Conservation (phyloP, 352 stramenopile genomes). For the Pythium myriotylum region DNA sequence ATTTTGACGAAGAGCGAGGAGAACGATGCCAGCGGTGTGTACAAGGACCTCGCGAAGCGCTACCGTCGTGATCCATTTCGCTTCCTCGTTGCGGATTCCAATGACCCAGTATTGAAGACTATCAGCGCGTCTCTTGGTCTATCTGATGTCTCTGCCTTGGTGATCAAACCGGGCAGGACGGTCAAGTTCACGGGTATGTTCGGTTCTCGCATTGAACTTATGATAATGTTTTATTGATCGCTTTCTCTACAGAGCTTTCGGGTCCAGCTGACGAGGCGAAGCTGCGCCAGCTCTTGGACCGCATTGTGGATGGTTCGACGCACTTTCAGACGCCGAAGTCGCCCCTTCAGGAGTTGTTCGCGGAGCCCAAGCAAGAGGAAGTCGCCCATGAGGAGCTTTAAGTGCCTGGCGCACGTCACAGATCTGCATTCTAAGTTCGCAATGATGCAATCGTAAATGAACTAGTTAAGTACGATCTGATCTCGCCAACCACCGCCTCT, state of each 20-base stretch:
- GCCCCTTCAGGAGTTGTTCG: slow-evolving; percentile 30
- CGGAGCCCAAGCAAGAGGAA: slow-evolving; percentile 9
- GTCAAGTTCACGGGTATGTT: slow-evolving; percentile 66
- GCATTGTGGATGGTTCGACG: slow-evolving; percentile 64
- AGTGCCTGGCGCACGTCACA: background rate
- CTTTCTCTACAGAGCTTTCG: slow-evolving; percentile 36
- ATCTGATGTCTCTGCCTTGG: slow-evolving; percentile 36
- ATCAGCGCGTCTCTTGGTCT: slow-evolving; percentile 42
- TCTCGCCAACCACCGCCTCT: slow-evolving; percentile 17
- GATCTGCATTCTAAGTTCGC: background rate
- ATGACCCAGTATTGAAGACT: slow-evolving; percentile 39
- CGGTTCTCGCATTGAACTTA: background rate
- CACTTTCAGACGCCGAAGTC: slow-evolving; percentile 38
- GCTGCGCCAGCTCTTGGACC: slow-evolving; percentile 59
- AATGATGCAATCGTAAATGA: background rate
- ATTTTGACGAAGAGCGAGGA: slow-evolving; percentile 41
- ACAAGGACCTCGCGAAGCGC: slow-evolving; percentile 72
- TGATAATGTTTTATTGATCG: background rate
- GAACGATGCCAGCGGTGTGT: slow-evolving; percentile 25
- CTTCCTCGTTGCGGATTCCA: slow-evolving; percentile 50
- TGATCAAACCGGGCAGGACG: slow-evolving; percentile 62
- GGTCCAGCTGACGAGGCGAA: slow-evolving; percentile 33
- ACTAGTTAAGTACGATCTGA: slow-evolving; percentile 10
- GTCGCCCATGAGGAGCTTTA: slow-evolving; percentile 27
- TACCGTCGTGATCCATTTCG: slow-evolving; percentile 76